Percentiles rank a stretch among this genome's conserved stretches.
Evolutionary conservation across 192 early-diverging fungal genomes (phyloP).

Genomic region (Physocladia obscura): DNA sequence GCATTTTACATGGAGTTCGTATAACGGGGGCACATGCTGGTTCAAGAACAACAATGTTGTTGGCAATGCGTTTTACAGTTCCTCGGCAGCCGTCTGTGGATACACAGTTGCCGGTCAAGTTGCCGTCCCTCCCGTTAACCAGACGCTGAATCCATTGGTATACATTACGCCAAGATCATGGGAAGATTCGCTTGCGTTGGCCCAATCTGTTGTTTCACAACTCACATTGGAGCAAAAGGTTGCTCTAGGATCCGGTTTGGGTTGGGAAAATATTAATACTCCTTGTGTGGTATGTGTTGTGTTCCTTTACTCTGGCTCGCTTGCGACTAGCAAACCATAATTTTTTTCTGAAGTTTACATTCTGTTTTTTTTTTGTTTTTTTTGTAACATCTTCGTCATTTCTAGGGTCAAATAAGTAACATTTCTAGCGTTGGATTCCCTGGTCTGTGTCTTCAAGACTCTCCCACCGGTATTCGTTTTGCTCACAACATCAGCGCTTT

Average conservation of each 20-base stretch:
- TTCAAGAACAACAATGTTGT: no score
- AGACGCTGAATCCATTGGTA: not conserved
- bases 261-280: not conserved
- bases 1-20: conserved; percentile 25
- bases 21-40: conserved; percentile 28
- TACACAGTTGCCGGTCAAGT: no score
- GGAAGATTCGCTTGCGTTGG: not conserved
- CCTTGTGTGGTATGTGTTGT: not conserved
- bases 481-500: conserved; percentile 46
- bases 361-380: not conserved
- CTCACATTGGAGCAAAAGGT: not conserved
- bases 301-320: no score
- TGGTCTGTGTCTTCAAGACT: conserved; percentile 57
- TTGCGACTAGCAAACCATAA: not conserved
- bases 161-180: not conserved
- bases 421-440: conserved; percentile 40
- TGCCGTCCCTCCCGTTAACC: no score
- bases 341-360: not conserved
- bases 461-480: conserved; percentile 30
- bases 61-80: no score
- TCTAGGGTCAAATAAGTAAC: not conserved
- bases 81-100: no score
- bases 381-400: not conserved
- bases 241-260: not conserved
- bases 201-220: not conserved